These are phyloP conservation scores for Magnaporthales sp. DNA, from an alignment of 2,329 filamentous ascomycete genomes.

Conservation along the genomic window DNA sequence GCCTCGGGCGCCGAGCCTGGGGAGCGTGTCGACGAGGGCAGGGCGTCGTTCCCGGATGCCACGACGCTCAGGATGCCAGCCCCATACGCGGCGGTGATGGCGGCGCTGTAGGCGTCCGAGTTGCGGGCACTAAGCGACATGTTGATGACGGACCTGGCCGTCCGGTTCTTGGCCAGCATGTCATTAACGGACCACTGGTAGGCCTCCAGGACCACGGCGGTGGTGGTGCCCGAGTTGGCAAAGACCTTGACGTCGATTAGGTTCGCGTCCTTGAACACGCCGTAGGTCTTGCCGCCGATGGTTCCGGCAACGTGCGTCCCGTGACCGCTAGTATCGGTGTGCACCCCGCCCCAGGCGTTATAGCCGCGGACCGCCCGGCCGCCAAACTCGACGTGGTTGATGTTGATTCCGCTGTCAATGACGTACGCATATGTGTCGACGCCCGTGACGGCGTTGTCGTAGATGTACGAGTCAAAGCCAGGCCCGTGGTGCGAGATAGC, in stretches of 20 bases:
- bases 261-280: conserved; percentile 21
- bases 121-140: conserved; percentile 25
- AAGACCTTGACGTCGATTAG: conserved; percentile 24
- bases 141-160: conserved; percentile 50
- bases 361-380: conserved; percentile 19
- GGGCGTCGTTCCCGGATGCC: conserved; percentile 28
- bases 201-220: conserved; percentile 13
- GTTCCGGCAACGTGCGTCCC: conserved; percentile 25
- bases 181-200: conserved; percentile 16
- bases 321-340: conserved; percentile 19
- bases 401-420: conserved; percentile 34
- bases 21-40: conserved; percentile 21
- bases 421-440: conserved; percentile 28
- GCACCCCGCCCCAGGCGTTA: conserved; percentile 14
- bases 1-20: conserved; percentile 27
- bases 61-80: conserved; percentile 29
- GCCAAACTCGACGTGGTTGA: conserved; percentile 22
- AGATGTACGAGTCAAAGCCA: conserved; percentile 13
- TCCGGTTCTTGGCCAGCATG: conserved; percentile 20
- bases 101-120: conserved; percentile 24
- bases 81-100: conserved; percentile 23
- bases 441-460: conserved; percentile 15
- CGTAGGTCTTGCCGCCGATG: conserved; percentile 19
- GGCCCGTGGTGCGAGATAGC: conserved; percentile 16
- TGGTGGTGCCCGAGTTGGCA: neutral